A percentile compares a stretch with the other conserved stretches of the same genome.
These are phyloP conservation scores for Stramenopiles sp. DNA, from an alignment of 352 stramenopile species.

Conservation along the genomic window DNA sequence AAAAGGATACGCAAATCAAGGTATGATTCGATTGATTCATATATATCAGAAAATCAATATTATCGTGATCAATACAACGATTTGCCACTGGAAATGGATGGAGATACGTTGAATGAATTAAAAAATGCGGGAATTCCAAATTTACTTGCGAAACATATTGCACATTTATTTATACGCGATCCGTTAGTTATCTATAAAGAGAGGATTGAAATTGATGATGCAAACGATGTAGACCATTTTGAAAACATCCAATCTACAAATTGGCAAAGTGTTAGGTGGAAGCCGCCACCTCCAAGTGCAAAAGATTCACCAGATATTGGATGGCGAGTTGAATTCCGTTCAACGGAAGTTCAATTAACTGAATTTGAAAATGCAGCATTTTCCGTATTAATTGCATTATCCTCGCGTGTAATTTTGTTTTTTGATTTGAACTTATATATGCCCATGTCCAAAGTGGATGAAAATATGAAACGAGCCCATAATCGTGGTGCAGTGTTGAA, in stretches of 20 bases:
- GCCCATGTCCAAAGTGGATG: constrained; percentile 86
- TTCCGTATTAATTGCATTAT: constrained; percentile 89
- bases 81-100: no score
- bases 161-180: constrained; percentile 96
- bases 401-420: constrained; percentile 91
- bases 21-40: not conserved
- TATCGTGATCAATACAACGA: no score
- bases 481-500: constrained; percentile 71
- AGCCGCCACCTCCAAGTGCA: constrained; percentile 73
- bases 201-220: constrained; percentile 52
- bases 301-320: constrained; percentile 34
- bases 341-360: constrained; percentile 98
- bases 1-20: constrained; percentile 6
- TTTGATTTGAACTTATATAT: constrained; percentile 99
- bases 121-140: no score
- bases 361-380: constrained; percentile 99
- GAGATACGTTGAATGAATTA: no score
- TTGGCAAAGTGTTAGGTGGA: constrained; percentile 99
- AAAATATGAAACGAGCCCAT: constrained; percentile 97
- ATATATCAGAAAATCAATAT: constrained; percentile 14
- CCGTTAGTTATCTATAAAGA: constrained; percentile 83
- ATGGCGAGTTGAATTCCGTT: constrained; percentile 76
- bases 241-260: constrained; percentile 99
- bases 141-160: constrained; percentile 87
- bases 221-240: constrained; percentile 76